Conservation (phyloP, 768 basidiomycete species). For the Kwoniella mangroviensis region DNA sequence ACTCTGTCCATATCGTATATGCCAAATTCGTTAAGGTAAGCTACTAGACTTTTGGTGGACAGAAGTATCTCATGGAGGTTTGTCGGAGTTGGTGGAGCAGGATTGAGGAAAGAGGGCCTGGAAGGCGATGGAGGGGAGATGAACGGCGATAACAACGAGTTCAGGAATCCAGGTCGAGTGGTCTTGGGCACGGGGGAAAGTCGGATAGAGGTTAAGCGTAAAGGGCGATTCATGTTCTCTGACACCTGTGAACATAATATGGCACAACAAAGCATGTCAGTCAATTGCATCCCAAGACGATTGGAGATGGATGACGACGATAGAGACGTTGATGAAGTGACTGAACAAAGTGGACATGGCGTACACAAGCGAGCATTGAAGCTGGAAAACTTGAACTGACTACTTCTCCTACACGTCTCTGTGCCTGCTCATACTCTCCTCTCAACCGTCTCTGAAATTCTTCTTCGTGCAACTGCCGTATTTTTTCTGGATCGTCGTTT, state of each 20-base stretch:
- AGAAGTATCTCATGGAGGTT: slow-evolving; percentile 72
- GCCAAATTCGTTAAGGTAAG: slow-evolving; percentile 72
- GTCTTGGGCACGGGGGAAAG: slow-evolving; percentile 71
- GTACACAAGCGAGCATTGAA: not conserved
- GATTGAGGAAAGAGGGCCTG: slow-evolving; percentile 46
- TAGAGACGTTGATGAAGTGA: no score
- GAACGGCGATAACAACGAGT: slow-evolving; percentile 74
- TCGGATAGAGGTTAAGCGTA: slow-evolving; percentile 75
- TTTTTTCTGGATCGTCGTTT: slow-evolving; percentile 62
- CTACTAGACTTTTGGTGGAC: slow-evolving; percentile 70
- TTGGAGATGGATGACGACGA: no score
- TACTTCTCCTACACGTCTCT: slow-evolving; percentile 68
- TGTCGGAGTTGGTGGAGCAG: slow-evolving; percentile 51
- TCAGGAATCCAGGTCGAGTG: slow-evolving; percentile 80
- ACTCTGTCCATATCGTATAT: slow-evolving; percentile 75
- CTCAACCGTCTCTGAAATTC: slow-evolving; percentile 70
- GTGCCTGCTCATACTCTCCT: slow-evolving; percentile 78
- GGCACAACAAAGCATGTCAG: not conserved
- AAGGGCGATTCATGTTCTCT: slow-evolving; percentile 68
- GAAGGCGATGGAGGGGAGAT: slow-evolving; percentile 53
- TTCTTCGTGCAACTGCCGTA: slow-evolving; percentile 74
- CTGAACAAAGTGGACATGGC: no score
- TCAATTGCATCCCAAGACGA: no score
- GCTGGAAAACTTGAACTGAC: slow-evolving; percentile 59
- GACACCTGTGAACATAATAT: slow-evolving; percentile 64